These are phyloP conservation scores for Triticum turgidum DNA, from an alignment of 176 grass and related monocot genomes.

Conservation along the genomic window DNA sequence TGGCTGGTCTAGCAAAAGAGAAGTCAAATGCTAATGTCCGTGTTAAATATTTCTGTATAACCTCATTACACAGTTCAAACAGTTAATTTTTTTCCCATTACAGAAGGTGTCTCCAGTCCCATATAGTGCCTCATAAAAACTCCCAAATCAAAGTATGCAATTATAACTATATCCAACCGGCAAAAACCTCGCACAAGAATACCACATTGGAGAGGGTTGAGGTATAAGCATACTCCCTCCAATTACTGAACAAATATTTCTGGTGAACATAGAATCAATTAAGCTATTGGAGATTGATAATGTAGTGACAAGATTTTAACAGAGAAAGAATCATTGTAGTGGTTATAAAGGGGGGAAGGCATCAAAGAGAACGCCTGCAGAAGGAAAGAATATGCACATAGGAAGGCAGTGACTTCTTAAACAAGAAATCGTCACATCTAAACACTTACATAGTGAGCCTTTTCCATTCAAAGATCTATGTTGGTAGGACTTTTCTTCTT, in stretches of 20 bases:
- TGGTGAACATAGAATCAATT: neutral
- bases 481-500: neutral
- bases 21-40: neutral
- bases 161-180: neutral
- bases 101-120: neutral
- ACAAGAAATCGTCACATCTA: neutral
- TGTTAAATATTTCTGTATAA: neutral
- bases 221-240: neutral
- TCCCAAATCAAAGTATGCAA: neutral
- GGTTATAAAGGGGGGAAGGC: neutral
- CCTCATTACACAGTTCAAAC: neutral
- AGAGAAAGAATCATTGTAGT: neutral
- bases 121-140: neutral
- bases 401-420: neutral
- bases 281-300: neutral
- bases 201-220: neutral
- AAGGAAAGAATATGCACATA: conserved; percentile 34
- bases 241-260: neutral
- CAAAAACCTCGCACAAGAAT: neutral
- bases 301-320: neutral
- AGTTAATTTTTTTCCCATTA: neutral
- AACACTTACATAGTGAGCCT: neutral
- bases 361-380: conserved; percentile 13
- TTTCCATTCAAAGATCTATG: neutral
- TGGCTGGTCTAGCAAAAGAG: neutral